phyloP scores from a whole-genome alignment of 805 yeast genomes.

The Candida awuae region DNA sequence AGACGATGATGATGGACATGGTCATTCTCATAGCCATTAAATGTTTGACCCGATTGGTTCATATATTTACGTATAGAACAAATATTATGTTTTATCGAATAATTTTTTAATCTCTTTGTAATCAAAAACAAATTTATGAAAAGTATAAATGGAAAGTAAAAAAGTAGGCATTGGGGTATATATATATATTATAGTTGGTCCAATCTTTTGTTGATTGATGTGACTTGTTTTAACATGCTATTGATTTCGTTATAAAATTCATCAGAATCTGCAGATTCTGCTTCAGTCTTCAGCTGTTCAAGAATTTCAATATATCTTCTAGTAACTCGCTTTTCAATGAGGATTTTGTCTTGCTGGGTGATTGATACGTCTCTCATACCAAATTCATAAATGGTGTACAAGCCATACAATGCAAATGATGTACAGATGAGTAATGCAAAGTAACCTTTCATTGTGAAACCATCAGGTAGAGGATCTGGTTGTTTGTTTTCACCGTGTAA shows the following conservation, averaged over 20 bases:
- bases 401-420: slow-evolving; percentile 50
- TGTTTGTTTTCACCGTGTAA: slow-evolving; percentile 55
- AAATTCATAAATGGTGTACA: slow-evolving; percentile 49
- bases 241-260: slow-evolving; percentile 1
- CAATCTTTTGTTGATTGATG: neutral
- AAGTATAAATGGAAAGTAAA: too few species aligned
- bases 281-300: neutral
- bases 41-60: too few species aligned
- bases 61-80: too few species aligned
- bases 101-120: too few species aligned
- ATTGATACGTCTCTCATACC: slow-evolving; percentile 57
- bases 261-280: neutral
- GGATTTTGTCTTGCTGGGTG: slow-evolving; percentile 16
- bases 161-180: neutral
- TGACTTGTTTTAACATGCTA: slow-evolving; percentile 3
- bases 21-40: slow-evolving; percentile 2
- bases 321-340: slow-evolving; percentile 14
- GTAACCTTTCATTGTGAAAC: slow-evolving; percentile 67
- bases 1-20: neutral
- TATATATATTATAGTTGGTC: neutral
- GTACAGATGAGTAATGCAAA: slow-evolving; percentile 51
- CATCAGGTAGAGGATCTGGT: slow-evolving; percentile 54
- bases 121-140: too few species aligned
- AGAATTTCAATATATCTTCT: slow-evolving; percentile 8
- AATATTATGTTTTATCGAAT: too few species aligned